Evolutionary conservation across 768 basidiomycete genomes (phyloP), one percentile per base, ranked within the genome.

Genomic region (Rhodotorula graminis): DNA sequence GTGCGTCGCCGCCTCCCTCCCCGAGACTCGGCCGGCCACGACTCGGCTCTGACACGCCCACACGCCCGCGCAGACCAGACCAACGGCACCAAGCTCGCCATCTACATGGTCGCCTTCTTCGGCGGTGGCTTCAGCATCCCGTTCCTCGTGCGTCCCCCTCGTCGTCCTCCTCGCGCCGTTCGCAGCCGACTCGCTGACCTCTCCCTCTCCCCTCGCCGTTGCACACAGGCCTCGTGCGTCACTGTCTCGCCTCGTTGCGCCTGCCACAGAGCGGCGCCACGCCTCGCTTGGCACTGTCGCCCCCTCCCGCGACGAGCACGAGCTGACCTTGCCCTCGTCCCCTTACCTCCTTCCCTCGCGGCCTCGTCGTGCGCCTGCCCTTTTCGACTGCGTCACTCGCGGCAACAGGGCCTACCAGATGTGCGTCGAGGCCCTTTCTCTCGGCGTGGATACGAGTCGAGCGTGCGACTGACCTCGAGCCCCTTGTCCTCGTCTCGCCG

Each of bases 21-120:
- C 27, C 19, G 33, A 19, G 15, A 16, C 16, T 7, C n/a, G 6
- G 55, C 31, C 11, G 19, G 10, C 31, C 2, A 29, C 29, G 33
- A 57, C 56, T 31, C 15, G 29, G 53, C n/a, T 14, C 42, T 44
- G 21, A 23, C 49, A n/a, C 25, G n/a, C 16, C 19, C 62, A 21
- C 12, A 37, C 61, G 64, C 65, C 64, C 62, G 10, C 12, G 47
- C 61, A 71, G 70, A 71, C 61, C 70, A 71, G 61, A 71, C 70
- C 56, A 71, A 71, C 65, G 70, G 70, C 29, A 57, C 65, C 70
- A 71, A 71, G 61, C 65, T 71, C 57, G 70, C 47, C 19, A 50
- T 71, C 61, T 71, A 71, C 70, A 71, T 71, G 70, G 44, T 67
- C 40, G 57, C 56, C 21, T 71, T 71, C 61, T 71, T 71, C 61